Evolutionary conservation across 768 basidiomycete species (phyloP).

Genomic region (Strobilomyces confusus): DNA sequence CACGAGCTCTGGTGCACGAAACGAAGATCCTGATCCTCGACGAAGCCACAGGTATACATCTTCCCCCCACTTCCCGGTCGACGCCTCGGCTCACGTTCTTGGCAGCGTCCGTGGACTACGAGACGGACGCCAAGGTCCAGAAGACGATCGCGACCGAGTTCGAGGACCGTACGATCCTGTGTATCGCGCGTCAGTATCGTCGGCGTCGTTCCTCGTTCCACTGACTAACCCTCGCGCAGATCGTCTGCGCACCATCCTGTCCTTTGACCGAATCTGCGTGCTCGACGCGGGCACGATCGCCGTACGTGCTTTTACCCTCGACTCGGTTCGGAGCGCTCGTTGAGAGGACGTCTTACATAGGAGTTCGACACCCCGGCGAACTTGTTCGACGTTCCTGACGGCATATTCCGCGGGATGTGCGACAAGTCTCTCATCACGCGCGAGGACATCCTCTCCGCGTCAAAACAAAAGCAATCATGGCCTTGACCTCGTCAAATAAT

Average conservation of each 20-base stretch:
- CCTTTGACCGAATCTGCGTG: constrained; percentile 86
- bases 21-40: constrained; percentile 83
- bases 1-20: constrained; percentile 85
- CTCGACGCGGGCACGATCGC: constrained; percentile 77
- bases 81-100: background rate
- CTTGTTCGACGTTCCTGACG: constrained; percentile 53
- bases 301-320: constrained; percentile 35
- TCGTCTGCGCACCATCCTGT: constrained; percentile 81
- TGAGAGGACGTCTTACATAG: constrained; percentile 23
- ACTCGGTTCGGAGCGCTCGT: background rate
- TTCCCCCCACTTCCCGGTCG: background rate
- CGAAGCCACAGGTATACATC: constrained; percentile 68
- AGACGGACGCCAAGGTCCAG: constrained; percentile 89
- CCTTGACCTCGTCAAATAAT: too few relatives aligned
- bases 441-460: constrained; percentile 56
- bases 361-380: constrained; percentile 81
- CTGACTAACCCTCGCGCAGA: constrained; percentile 39
- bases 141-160: constrained; percentile 85
- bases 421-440: constrained; percentile 72
- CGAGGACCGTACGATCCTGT: constrained; percentile 76
- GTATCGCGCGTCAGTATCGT: constrained; percentile 72
- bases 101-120: constrained; percentile 77
- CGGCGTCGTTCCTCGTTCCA: too few relatives aligned
- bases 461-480: constrained; percentile 2
- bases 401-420: constrained; percentile 86